Evolutionary conservation across 441 rosid species (phyloP), one percentile per base, ranked within the genome.

Genomic region (Erysimum cheiri): DNA sequence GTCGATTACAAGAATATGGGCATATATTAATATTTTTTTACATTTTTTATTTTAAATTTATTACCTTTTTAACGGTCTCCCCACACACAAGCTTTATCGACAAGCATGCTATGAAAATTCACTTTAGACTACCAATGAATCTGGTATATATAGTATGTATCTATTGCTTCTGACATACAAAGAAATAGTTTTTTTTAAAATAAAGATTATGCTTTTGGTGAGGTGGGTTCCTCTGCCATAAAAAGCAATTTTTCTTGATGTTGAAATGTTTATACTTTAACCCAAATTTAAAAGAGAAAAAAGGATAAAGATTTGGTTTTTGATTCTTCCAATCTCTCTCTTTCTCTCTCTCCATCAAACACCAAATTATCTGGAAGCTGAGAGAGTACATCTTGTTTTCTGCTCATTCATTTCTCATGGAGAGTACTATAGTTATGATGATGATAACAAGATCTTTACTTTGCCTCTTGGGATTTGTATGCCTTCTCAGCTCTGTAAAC

Each of bases 61-160:
- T 70, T 76, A 78, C 74, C 61, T 81, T 81, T 76, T 74, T 82
- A 81, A 79, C 67, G 77, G 78, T 43, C 80, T 74, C 67, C 75
- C 79, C 82, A 71, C 78, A 72, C 72, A 72, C 78, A 61, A 65
- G 58, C 75, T 71, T 77, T 77, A 66, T 66, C 57, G 82, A 82
- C 88, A 81, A 82, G 85, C 90, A 79, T 85, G 91, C 92, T 76
- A 61, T 54, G 64, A 66, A 75, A 69, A n/a, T 79, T 60, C 69
- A 65, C 88, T 88, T 89, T 85, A 83, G 77, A 71, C 73, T 72
- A 75, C 83, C 81, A 80, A 77, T 83, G 79, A 80, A 84, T 80
- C 80, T 50, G 19, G 17, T 58, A 40, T 72, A 43, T 22, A n/a
- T 37, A 5, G 40, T 15, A 9, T 55, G 1, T 31, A 13, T 4